phyloP scores from a whole-genome alignment of 257 asterid species.

The Coffea canephora region DNA sequence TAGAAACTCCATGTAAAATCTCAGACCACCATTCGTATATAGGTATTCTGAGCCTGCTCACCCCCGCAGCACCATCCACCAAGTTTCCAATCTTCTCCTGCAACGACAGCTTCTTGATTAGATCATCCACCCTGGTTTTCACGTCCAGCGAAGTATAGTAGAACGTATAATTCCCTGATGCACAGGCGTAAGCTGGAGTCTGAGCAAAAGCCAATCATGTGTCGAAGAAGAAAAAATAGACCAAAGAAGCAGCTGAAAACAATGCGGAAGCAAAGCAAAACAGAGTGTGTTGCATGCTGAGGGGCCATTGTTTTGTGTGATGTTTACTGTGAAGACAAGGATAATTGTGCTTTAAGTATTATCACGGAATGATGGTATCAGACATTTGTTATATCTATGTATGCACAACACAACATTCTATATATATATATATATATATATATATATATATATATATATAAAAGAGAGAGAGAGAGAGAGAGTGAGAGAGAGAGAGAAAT shows the following conservation, averaged over 20 bases:
- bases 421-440: no score
- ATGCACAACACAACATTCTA: not conserved
- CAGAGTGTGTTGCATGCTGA: slow-evolving; percentile 24
- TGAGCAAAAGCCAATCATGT: slow-evolving; percentile 24
- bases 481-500: no score
- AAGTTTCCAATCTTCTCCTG: slow-evolving; percentile 36
- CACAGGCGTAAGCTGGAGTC: slow-evolving; percentile 37
- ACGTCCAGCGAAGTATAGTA: slow-evolving; percentile 28
- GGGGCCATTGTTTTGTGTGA: slow-evolving; percentile 45
- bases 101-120: slow-evolving; percentile 36
- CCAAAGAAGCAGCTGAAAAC: not conserved
- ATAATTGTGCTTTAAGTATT: not conserved
- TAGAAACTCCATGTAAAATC: slow-evolving; percentile 46
- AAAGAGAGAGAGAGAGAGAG: no score
- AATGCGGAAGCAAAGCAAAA: slow-evolving; percentile 18
- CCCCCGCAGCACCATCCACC: slow-evolving; percentile 25
- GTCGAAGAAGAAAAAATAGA: slow-evolving; percentile 5
- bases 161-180: slow-evolving; percentile 20
- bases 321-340: slow-evolving; percentile 18
- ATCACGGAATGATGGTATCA: not conserved
- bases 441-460: no score
- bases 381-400: not conserved
- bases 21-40: slow-evolving; percentile 56
- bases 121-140: slow-evolving; percentile 34
- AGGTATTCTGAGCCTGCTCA: slow-evolving; percentile 36